Evolutionary conservation across 306 rosid species (phyloP), one percentile per base, ranked within the genome.

Genomic region (Prunus campanulata): DNA sequence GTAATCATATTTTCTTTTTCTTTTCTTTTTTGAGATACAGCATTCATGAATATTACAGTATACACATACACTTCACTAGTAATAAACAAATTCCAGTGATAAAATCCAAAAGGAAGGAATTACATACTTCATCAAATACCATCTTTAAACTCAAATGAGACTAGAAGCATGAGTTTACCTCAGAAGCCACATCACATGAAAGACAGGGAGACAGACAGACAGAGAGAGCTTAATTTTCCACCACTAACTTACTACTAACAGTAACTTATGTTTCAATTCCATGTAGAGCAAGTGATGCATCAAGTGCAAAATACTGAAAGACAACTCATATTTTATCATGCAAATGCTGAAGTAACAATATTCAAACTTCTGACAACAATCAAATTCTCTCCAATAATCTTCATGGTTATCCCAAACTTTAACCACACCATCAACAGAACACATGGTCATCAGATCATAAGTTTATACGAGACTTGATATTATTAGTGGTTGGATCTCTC

Each of bases 401-500:
- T 5, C 11, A 56, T 24, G 77, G 30, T 46, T 60, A 46, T 57
- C 52, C 51, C 30, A 65, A 65, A 32, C 2, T 63, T 65, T 19
- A 65, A 19, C 12, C 69, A 18, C 18, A 42, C 69, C n/a, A 35
- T 65, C 15, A 11, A 65, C 25, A 24, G 20, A 63, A 11, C 35
- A 52, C 16, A 61, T 24, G 55, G 50, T 11, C 14, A 1, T 49
- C 29, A 30, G 24, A 82, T 79, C 62, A 30, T 11, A 55, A n/a
- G 44, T 18, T 70, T 74, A 65, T 27, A 67, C 64, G 70, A 48
- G 6, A 60, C 25, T 74, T 0, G 13, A 2, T 25, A 60, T 24
- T 24, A 19, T 2, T 5, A 12, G 27, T 61, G 20, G 51, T 46
- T 44, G 46, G 70, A 49, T 68, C 49, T 55, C 98, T 93, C 77